Evolutionary conservation across 164 flowering plant genomes (phyloP).

Genomic region (Kingdonia uniflora): DNA sequence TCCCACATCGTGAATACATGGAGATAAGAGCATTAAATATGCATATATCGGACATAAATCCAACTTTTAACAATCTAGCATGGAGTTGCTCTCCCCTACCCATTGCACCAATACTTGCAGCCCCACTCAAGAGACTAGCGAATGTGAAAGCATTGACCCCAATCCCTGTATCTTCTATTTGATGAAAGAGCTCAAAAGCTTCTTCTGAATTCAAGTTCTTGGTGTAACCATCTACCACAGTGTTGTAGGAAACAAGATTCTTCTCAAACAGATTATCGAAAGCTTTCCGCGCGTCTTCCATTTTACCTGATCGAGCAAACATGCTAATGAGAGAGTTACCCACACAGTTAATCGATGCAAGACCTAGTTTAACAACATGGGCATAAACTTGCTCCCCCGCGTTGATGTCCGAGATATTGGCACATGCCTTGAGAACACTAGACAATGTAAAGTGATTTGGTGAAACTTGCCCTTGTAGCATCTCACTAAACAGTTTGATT

Average conservation of each 20-base stretch:
- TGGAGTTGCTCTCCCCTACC: constrained; percentile 73
- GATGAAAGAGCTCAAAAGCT: constrained; percentile 43
- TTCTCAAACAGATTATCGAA: constrained; percentile 67
- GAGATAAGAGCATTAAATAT: constrained; percentile 60
- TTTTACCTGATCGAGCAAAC: constrained; percentile 49
- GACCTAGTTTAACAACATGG: constrained; percentile 48
- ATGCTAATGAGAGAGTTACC: constrained; percentile 74
- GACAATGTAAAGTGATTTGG: constrained; percentile 82
- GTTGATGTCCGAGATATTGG: constrained; percentile 31
- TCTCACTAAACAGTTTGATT: constrained; percentile 38
- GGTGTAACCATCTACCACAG: constrained; percentile 52
- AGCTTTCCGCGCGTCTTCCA: constrained; percentile 69
- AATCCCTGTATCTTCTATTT: constrained; percentile 35
- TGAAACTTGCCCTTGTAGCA: constrained; percentile 33
- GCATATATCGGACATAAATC: constrained; percentile 31
- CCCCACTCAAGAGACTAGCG: constrained; percentile 75
- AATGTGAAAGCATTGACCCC: constrained; percentile 46
- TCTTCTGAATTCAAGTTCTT: constrained; percentile 42
- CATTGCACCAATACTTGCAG: constrained; percentile 55
- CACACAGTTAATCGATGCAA: constrained; percentile 46
- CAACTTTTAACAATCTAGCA: constrained; percentile 53
- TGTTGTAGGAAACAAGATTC: constrained; percentile 61
- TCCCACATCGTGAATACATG: constrained; percentile 81
- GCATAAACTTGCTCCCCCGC: constrained; percentile 49
- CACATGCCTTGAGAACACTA: constrained; percentile 71